Percentiles rank a stretch among this genome's conserved stretches.
These are phyloP conservation scores for Emergomyces pasteurianus DNA, from an alignment of 2,329 filamentous ascomycete genomes.

Conservation along the genomic window DNA sequence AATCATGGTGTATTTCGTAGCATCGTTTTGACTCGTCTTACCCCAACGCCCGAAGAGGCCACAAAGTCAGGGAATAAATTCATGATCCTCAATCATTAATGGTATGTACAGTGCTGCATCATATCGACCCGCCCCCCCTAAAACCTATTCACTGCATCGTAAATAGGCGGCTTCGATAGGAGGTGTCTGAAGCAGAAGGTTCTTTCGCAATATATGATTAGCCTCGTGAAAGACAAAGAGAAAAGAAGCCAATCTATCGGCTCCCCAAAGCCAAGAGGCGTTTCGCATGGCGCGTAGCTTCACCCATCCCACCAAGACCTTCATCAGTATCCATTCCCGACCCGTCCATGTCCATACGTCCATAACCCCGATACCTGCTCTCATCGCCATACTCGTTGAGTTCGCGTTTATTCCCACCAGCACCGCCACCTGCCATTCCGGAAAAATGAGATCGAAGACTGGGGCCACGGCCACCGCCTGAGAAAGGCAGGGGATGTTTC, in stretches of 20 bases:
- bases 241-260: slow-evolving; percentile 11
- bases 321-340: slow-evolving; percentile 31
- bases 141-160: too few relatives aligned
- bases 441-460: slow-evolving; percentile 3
- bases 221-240: not conserved
- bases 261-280: slow-evolving; percentile 23
- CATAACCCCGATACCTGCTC: slow-evolving; percentile 5
- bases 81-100: not conserved
- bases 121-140: too few relatives aligned
- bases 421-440: slow-evolving; percentile 3
- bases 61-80: not conserved
- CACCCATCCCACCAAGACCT: slow-evolving; percentile 10
- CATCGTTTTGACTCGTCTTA: not conserved
- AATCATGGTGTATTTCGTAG: not conserved
- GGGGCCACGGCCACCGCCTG: slow-evolving; percentile 2
- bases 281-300: slow-evolving; percentile 21
- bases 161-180: not conserved
- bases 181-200: not conserved
- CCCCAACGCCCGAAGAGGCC: not conserved
- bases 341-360: slow-evolving; percentile 1
- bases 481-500: slow-evolving; percentile 6
- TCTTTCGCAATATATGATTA: not conserved
- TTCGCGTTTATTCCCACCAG: slow-evolving; percentile 10
- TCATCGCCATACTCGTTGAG: slow-evolving; percentile 9
- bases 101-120: not conserved